phyloP scores from a whole-genome alignment of 2,329 filamentous ascomycete genomes.

The Hypoxylon sp. region DNA sequence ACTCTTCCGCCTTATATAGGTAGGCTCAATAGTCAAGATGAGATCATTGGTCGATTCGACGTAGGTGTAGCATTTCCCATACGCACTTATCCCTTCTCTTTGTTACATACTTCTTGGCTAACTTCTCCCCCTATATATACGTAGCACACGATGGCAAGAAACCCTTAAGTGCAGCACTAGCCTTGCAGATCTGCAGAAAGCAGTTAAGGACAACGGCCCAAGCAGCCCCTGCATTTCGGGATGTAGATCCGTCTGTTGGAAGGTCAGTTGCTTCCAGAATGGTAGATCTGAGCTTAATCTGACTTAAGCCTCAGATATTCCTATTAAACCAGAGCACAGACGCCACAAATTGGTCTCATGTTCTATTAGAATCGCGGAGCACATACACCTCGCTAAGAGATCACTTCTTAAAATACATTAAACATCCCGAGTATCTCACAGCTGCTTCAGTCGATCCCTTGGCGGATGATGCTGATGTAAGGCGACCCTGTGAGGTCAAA shows the following conservation, averaged over 20 bases:
- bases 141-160: constrained; percentile 77
- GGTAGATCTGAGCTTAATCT: background rate
- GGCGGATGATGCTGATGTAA: constrained; percentile 79
- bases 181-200: constrained; percentile 73
- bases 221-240: constrained; percentile 78
- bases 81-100: constrained; percentile 4
- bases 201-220: constrained; percentile 73
- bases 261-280: constrained; percentile 66
- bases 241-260: constrained; percentile 92
- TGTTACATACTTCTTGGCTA: constrained; percentile 10
- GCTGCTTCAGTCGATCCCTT: constrained; percentile 83
- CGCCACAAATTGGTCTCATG: constrained; percentile 76
- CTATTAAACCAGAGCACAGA: constrained; percentile 80
- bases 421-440: constrained; percentile 84
- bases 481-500: constrained; percentile 19
- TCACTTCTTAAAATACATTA: constrained; percentile 85
- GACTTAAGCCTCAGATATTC: constrained; percentile 73
- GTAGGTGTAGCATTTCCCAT: constrained; percentile 46
- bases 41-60: constrained; percentile 53
- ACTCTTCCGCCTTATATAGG: constrained; percentile 13
- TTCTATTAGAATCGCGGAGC: constrained; percentile 76
- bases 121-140: constrained; percentile 9
- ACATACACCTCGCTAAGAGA: constrained; percentile 81
- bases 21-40: constrained; percentile 47
- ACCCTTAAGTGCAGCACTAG: constrained; percentile 72